Percentiles rank a stretch among this genome's conserved stretches.
phyloP scores from a whole-genome alignment of 2,329 filamentous ascomycete genomes.

The Peltaster fructicola region DNA sequence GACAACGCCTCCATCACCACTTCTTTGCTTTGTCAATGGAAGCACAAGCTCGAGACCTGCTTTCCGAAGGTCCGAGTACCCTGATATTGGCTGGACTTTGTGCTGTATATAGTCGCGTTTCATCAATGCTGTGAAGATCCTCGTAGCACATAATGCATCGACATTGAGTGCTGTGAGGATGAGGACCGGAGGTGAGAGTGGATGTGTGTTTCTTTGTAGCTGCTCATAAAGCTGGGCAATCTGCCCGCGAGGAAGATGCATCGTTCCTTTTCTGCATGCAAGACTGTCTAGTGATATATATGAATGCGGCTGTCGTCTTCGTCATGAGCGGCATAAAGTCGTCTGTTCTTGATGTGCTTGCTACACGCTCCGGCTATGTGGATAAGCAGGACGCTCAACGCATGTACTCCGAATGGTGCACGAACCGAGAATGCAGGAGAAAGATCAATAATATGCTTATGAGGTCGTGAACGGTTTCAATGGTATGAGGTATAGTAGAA shows the following conservation, averaged over 20 bases:
- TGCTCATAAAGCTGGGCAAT: slow-evolving; percentile 85
- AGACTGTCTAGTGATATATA: too few species aligned
- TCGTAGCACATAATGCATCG: slow-evolving; percentile 86
- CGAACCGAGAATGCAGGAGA: too few species aligned
- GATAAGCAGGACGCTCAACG: too few species aligned
- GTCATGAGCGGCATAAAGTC: too few species aligned
- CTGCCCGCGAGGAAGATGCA: slow-evolving; percentile 87
- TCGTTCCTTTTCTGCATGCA: slow-evolving; percentile 30
- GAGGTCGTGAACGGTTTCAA: too few species aligned
- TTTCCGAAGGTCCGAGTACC: slow-evolving; percentile 74
- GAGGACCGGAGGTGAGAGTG: slow-evolving; percentile 78
- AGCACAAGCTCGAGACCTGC: slow-evolving; percentile 62
- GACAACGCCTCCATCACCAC: slow-evolving; percentile 74
- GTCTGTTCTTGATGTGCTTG: too few species aligned
- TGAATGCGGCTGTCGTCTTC: too few species aligned
- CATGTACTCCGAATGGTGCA: too few species aligned
- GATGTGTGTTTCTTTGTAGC: slow-evolving; percentile 69
- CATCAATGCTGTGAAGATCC: slow-evolving; percentile 80
- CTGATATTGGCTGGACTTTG: slow-evolving; percentile 88
- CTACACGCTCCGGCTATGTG: too few species aligned
- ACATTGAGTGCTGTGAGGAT: slow-evolving; percentile 87
- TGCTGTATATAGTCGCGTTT: slow-evolving; percentile 96
- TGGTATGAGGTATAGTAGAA: too few species aligned
- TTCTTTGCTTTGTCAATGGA: slow-evolving; percentile 71
- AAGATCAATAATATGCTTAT: too few species aligned